Conservation (phyloP, 192 early-diverging fungal species). For the Chytriomyces sp. region DNA sequence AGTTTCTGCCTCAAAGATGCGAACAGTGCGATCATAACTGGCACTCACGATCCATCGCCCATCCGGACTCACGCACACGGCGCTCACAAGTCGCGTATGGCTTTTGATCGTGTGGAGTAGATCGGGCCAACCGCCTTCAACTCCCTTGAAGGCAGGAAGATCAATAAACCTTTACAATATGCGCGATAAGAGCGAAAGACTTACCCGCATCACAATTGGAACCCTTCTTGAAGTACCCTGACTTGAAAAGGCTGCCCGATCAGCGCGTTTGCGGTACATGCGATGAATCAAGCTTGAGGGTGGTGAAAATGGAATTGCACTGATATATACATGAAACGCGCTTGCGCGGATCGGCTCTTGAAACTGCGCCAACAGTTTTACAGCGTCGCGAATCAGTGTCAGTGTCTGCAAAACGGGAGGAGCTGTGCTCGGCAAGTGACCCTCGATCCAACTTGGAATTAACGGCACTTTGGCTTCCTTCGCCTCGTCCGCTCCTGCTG, state of each 20-base stretch:
- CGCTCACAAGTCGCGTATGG: slow-evolving; percentile 20
- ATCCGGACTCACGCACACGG: slow-evolving; percentile 8
- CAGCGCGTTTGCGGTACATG: background rate
- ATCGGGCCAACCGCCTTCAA: background rate
- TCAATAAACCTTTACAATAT: no score
- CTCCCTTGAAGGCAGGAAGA: no score
- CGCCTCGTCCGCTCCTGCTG: no score
- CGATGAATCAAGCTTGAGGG: slow-evolving; percentile 3
- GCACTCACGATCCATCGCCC: slow-evolving; percentile 34
- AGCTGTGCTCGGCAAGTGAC: background rate
- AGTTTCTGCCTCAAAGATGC: slow-evolving; percentile 22
- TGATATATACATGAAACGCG: slow-evolving; percentile 30
- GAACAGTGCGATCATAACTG: slow-evolving; percentile 11
- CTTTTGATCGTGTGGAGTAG: slow-evolving; percentile 1
- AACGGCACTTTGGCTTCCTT: no score
- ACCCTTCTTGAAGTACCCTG: slow-evolving; percentile 23
- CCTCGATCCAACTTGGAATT: no score
- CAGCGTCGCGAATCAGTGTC: slow-evolving; percentile 6
- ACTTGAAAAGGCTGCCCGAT: slow-evolving; percentile 24
- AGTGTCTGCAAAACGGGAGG: background rate
- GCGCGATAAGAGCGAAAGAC: no score
- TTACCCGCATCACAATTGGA: slow-evolving; percentile 36
- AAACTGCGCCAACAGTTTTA: slow-evolving; percentile 14
- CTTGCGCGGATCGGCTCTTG: background rate
- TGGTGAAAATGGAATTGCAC: slow-evolving; percentile 27